These are phyloP conservation scores for Phaseolus coccineus DNA, from an alignment of 331 rosid genomes.

Conservation along the genomic window DNA sequence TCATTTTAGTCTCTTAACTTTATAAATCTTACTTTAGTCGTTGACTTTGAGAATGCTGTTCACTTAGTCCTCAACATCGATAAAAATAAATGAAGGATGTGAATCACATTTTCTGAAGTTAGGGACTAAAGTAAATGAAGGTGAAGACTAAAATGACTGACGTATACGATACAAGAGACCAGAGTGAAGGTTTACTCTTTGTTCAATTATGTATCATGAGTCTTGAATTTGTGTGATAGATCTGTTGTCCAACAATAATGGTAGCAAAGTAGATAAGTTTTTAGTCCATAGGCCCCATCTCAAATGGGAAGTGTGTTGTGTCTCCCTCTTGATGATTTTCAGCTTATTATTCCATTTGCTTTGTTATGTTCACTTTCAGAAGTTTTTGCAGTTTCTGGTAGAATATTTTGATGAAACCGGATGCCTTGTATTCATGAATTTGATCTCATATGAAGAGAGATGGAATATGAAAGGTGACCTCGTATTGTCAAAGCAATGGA, in stretches of 20 bases:
- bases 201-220: slow-evolving; percentile 35
- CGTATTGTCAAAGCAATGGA: slow-evolving; percentile 43
- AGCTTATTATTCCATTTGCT: slow-evolving; percentile 34
- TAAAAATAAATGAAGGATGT: neutral
- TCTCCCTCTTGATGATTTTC: slow-evolving; percentile 34
- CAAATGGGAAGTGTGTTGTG: slow-evolving; percentile 35
- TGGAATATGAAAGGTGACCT: slow-evolving; percentile 37
- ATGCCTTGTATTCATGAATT: slow-evolving; percentile 45
- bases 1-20: slow-evolving; percentile 5
- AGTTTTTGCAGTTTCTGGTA: slow-evolving; percentile 33
- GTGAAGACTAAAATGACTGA: neutral
- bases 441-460: slow-evolving; percentile 32
- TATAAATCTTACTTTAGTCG: neutral
- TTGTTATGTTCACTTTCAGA: slow-evolving; percentile 30
- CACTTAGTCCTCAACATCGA: neutral
- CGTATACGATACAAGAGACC: neutral
- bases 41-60: neutral
- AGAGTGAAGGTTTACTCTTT: slow-evolving; percentile 17
- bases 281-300: slow-evolving; percentile 27
- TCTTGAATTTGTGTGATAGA: slow-evolving; percentile 24
- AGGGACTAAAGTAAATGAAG: neutral
- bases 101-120: neutral
- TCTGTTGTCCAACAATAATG: slow-evolving; percentile 30
- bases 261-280: slow-evolving; percentile 1
- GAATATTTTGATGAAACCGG: slow-evolving; percentile 25